Conservation (phyloP, 352 stramenopile species). For the Phytopythium boreale region DNA sequence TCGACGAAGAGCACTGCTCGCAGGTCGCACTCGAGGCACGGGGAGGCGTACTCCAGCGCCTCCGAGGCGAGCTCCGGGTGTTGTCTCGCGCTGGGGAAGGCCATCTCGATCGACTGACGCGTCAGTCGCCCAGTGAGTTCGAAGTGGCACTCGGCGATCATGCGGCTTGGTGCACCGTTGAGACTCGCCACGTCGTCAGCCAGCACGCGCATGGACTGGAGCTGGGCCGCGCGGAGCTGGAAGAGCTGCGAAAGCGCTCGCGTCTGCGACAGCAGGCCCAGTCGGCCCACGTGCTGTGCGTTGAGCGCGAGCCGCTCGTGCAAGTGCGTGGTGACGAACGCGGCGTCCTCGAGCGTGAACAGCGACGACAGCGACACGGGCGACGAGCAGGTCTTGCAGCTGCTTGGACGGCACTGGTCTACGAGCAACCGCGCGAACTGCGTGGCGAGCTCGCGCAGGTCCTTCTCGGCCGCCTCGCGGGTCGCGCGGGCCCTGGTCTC, state of each 20-base stretch:
- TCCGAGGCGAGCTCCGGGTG: neutral
- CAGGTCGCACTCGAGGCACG: neutral
- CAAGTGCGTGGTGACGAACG: neutral
- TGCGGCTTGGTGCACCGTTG: neutral
- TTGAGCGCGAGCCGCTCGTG: neutral
- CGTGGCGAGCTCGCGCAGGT: neutral
- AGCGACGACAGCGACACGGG: neutral
- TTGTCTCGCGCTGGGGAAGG: neutral
- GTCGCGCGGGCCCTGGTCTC: neutral
- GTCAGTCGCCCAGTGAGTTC: neutral
- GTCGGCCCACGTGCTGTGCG: neutral
- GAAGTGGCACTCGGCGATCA: neutral
- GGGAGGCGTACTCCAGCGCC: neutral
- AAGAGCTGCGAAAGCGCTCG: neutral
- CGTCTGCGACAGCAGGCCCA: neutral
- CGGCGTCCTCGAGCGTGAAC: neutral
- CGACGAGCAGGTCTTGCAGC: neutral
- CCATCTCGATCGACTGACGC: neutral
- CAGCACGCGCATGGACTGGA: neutral
- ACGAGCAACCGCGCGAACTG: conserved; percentile 1
- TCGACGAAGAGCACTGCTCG: neutral
- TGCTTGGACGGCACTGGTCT: neutral
- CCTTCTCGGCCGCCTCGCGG: neutral
- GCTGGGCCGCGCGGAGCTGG: neutral
- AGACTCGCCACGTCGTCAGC: neutral